Conservation (phyloP, 2,329 filamentous ascomycete species). For the Juglanconis sp. region DNA sequence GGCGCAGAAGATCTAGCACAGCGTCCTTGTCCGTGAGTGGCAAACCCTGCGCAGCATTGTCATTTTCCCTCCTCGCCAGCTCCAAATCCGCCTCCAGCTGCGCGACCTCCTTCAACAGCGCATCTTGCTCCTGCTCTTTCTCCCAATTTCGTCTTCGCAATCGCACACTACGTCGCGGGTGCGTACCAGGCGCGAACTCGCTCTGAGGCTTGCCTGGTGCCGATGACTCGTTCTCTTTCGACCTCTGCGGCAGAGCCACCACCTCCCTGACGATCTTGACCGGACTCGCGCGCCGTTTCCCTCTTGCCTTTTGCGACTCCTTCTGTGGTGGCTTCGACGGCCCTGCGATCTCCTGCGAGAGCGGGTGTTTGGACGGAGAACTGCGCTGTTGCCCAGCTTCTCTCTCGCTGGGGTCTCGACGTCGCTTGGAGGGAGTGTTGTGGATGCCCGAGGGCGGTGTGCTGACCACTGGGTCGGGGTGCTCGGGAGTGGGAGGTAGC, state of each 20-base stretch:
- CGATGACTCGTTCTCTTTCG: conserved; percentile 29
- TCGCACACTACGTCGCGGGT: conserved; percentile 35
- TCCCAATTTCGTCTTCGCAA: conserved; percentile 40
- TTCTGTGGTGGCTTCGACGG: background rate
- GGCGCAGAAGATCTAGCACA: conserved; percentile 39
- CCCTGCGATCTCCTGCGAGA: conserved; percentile 20
- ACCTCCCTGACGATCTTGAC: background rate
- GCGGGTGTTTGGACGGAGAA: conserved; percentile 48
- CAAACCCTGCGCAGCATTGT: conserved; percentile 26
- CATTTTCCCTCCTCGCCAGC: conserved; percentile 55
- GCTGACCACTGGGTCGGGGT: conserved; percentile 50
- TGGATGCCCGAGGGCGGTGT: conserved; percentile 59
- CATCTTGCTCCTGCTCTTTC: conserved; percentile 51
- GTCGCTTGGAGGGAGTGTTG: conserved; percentile 51
- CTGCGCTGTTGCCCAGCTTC: conserved; percentile 23
- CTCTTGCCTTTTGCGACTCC: background rate
- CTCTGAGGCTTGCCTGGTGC: conserved; percentile 40
- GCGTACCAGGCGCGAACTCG: conserved; percentile 13
- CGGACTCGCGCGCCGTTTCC: conserved; percentile 8
- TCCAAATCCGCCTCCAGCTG: conserved; percentile 57
- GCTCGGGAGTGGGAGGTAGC: conserved; percentile 56
- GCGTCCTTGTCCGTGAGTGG: conserved; percentile 24
- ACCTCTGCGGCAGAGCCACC: conserved; percentile 34
- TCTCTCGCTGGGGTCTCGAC: conserved; percentile 17
- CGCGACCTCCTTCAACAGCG: conserved; percentile 53